phyloP scores from a whole-genome alignment of 1,284 basidiomycete species.

The Cutaneotrichosporon arboriforme region DNA sequence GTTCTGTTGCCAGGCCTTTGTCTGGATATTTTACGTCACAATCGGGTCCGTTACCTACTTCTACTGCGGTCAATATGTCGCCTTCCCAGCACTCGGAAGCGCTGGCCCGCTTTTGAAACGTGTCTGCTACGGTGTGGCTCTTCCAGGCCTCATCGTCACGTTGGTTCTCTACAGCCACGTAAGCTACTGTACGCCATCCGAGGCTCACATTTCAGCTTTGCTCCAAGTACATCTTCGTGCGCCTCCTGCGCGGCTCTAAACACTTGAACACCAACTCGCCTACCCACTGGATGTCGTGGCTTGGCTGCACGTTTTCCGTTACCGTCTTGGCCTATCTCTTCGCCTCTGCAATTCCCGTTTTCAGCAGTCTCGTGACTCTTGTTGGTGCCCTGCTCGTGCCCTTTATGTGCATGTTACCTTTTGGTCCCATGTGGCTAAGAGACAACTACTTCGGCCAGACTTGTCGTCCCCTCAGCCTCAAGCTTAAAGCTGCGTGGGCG shows the following conservation, averaged over 20 bases:
- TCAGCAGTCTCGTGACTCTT: constrained; percentile 25
- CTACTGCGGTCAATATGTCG: constrained; percentile 43
- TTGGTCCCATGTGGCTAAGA: constrained; percentile 31
- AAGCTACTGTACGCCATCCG: not conserved
- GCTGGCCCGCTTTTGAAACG: constrained; percentile 44
- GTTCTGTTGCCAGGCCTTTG: constrained; percentile 26
- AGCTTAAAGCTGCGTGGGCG: not conserved
- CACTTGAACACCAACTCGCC: constrained; percentile 31
- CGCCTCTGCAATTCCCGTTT: constrained; percentile 15
- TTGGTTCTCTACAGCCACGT: constrained; percentile 20
- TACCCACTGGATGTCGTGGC: constrained; percentile 36
- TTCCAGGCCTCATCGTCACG: constrained; percentile 35
- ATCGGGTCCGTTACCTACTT: constrained; percentile 27
- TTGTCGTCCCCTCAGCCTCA: not conserved
- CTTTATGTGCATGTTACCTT: constrained; percentile 14
- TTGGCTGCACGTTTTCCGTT: constrained; percentile 18
- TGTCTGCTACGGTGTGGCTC: constrained; percentile 45
- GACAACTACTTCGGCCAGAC: constrained; percentile 20
- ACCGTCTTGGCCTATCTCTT: constrained; percentile 22
- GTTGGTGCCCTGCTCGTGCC: constrained; percentile 25
- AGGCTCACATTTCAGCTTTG: constrained; percentile 20
- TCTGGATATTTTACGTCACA: constrained; percentile 34
- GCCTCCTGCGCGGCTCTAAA: constrained; percentile 27
- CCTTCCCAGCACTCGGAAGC: constrained; percentile 41
- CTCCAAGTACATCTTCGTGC: constrained; percentile 44